phyloP scores from a whole-genome alignment of 1,284 basidiomycete species.

The Cutaneotrichosporon spelunceum region DNA sequence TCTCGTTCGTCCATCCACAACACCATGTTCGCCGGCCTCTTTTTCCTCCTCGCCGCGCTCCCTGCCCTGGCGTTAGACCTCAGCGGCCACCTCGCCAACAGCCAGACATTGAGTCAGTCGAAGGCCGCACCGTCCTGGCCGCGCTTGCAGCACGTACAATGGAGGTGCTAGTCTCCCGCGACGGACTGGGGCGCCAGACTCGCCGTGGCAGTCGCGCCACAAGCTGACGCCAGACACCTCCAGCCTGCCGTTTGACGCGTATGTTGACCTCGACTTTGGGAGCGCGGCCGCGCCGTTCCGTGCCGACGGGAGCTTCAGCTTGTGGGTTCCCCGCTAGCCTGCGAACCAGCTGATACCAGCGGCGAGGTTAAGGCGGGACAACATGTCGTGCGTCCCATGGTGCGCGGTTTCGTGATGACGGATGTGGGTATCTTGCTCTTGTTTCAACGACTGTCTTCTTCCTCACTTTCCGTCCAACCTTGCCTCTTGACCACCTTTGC shows the following conservation, averaged over 20 bases:
- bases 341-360: neutral
- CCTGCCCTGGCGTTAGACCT: conserved; percentile 6
- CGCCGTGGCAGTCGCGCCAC: neutral
- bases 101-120: conserved; percentile 13
- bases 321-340: conserved; percentile 27
- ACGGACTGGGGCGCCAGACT: too few relatives aligned
- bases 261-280: conserved; percentile 37
- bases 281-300: conserved; percentile 28
- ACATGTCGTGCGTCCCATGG: conserved; percentile 37
- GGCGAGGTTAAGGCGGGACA: conserved; percentile 22
- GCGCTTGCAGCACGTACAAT: neutral
- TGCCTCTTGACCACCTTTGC: too few relatives aligned
- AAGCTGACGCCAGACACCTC: conserved; percentile 15
- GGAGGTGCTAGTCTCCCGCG: neutral
- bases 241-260: conserved; percentile 27
- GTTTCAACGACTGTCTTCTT: too few relatives aligned
- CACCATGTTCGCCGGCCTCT: conserved; percentile 1
- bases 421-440: conserved; percentile 9
- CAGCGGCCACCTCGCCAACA: conserved; percentile 6
- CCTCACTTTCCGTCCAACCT: too few relatives aligned
- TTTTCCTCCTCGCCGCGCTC: neutral
- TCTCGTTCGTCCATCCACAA: neutral
- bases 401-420: conserved; percentile 26
- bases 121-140: neutral
- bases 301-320: conserved; percentile 38